Conservation (phyloP, 177 flowering plant species). For the Vitis hybrid region DNA sequence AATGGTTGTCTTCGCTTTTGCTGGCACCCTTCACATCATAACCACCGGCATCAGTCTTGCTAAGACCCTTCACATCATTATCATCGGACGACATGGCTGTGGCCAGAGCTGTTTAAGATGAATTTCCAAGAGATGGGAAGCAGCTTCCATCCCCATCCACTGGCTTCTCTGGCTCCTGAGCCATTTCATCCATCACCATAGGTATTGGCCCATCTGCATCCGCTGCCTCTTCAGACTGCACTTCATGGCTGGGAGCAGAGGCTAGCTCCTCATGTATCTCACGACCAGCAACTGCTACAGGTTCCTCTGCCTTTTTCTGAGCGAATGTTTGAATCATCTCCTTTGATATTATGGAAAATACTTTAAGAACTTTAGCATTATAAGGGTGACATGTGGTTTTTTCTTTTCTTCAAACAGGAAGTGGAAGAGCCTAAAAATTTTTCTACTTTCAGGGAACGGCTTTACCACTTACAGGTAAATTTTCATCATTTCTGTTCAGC, state of each 20-base stretch:
- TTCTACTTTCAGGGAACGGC: slow-evolving; percentile 81
- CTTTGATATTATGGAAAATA: background rate
- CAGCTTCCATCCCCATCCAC: slow-evolving; percentile 11
- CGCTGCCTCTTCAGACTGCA: background rate
- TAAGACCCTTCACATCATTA: background rate
- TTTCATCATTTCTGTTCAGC: background rate
- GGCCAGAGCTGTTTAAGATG: background rate
- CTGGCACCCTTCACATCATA: slow-evolving; percentile 4
- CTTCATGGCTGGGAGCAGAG: slow-evolving; percentile 9
- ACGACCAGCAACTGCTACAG: background rate
- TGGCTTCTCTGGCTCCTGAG: background rate
- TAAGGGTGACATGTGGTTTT: background rate
- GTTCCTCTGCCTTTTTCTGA: slow-evolving; percentile 11
- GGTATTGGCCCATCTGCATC: slow-evolving; percentile 11
- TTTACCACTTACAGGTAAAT: slow-evolving; percentile 73
- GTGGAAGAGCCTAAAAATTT: slow-evolving; percentile 55
- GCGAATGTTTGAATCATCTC: slow-evolving; percentile 4
- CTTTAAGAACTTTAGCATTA: too few relatives aligned
- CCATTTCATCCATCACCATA: slow-evolving; percentile 6
- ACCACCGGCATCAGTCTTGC: slow-evolving; percentile 11
- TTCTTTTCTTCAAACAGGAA: slow-evolving; percentile 37
- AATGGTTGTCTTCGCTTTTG: slow-evolving; percentile 6
- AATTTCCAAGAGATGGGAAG: slow-evolving; percentile 9
- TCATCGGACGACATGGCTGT: too few relatives aligned
- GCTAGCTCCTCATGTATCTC: slow-evolving; percentile 19